Evolutionary conservation across 208 protist species (phyloP), one percentile per base, ranked within the genome.

Genomic region (Wallacemonas collosoma): DNA sequence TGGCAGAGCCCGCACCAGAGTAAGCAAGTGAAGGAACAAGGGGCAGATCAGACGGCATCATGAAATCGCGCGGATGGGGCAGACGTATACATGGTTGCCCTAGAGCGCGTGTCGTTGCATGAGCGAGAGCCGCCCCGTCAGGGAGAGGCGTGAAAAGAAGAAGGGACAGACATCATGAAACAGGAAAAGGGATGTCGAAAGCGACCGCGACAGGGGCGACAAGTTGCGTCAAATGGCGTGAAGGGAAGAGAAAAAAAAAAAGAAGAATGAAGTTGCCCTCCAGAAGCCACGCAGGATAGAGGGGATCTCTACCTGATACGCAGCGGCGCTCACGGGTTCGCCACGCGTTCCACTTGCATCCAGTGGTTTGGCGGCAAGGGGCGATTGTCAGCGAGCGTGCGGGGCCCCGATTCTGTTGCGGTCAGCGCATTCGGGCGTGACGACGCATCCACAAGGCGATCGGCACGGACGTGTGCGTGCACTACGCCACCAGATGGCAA

Each of bases 201-300:
- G 26, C 26, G 26, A 26, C 26, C 26, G 26, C 26, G 26, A 26
- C 36, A 67, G 3, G 47, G 64, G 61, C 48, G 26, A 26, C 26
- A 26, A 26, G 26, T 26, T 0, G 26, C 26, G 26, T 26, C 26
- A 26, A 26, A 26, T 26, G 26, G 26, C 26, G 26, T 26, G 26
- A 26, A 26, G 26, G 26, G 26, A 57, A 38, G 57, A 53, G 4
- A 38, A 75, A 51, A 75, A 48, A 2, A 68, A 75, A 75, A 54
- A 75, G 35, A 66, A 39, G 58, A 60, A 67, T 6, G 17, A 47
- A 67, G 12, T 53, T 38, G 4, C 43, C 26, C 26, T 26, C 26
- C 26, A 26, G 26, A 26, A 0, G 26, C 26, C 26, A 26, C 26
- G 26, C 26, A 26, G 26, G 26, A 26, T 26, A 26, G 26, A 26